These are phyloP conservation scores for Colletotrichum chrysophilum DNA, from an alignment of 2,329 filamentous ascomycete genomes.

Conservation along the genomic window DNA sequence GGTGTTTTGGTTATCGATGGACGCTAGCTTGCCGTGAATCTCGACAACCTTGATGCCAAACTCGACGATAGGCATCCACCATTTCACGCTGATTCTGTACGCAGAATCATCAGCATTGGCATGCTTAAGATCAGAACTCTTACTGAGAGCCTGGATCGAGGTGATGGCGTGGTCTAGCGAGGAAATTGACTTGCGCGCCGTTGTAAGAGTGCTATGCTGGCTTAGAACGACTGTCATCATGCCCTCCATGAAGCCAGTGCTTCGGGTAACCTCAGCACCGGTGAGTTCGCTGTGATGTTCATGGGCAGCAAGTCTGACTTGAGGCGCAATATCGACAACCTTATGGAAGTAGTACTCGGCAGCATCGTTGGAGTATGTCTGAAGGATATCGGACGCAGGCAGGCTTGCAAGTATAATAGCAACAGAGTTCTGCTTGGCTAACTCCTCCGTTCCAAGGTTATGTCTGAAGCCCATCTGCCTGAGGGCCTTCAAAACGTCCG, in stretches of 20 bases:
- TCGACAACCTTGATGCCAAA: conserved; percentile 67
- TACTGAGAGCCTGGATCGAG: conserved; percentile 23
- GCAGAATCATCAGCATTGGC: conserved; percentile 27
- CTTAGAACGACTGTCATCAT: conserved; percentile 70
- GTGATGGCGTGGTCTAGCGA: conserved; percentile 22
- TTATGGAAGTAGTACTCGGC: conserved; percentile 81
- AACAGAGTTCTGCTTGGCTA: conserved; percentile 76
- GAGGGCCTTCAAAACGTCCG: conserved; percentile 83
- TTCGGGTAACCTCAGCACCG: conserved; percentile 77
- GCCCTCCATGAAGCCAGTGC: conserved; percentile 86
- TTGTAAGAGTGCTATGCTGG: conserved; percentile 60
- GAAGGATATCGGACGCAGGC: conserved; percentile 25
- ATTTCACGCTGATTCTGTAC: conserved; percentile 43
- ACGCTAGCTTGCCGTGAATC: conserved; percentile 71
- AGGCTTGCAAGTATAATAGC: conserved; percentile 69
- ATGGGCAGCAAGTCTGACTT: conserved; percentile 68
- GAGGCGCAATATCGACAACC: conserved; percentile 74
- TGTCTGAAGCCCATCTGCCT: conserved; percentile 89
- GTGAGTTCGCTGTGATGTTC: conserved; percentile 88
- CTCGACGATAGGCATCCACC: conserved; percentile 73
- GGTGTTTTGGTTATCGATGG: conserved; percentile 49
- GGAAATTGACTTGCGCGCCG: conserved; percentile 39
- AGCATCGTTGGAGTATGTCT: conserved; percentile 35
- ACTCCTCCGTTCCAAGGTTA: conserved; percentile 76
- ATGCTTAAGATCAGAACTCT: neutral